Base-by-base conservation (phyloP, 2,329 filamentous ascomycete species). In the Mariannaea sp. region DNA sequence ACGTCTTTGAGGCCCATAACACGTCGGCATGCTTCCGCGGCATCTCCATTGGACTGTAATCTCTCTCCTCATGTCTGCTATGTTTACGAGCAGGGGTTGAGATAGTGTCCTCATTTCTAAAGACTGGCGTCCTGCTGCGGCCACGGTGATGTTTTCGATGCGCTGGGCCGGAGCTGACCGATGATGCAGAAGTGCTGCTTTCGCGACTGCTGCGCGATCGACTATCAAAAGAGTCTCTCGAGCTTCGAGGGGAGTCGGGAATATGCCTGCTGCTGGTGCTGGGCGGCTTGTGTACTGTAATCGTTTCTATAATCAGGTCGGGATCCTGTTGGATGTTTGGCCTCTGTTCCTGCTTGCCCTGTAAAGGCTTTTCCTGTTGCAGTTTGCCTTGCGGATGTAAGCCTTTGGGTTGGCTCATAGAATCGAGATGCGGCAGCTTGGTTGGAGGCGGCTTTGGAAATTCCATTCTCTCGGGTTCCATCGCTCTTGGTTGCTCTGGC, bases 131-230 rank as follows among this genome's bases (percentile, higher is more conserved):
- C 4, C 26, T 42, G 19, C 53, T 64, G 14, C 47, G 49, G 20
- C 40, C 48, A 14, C 57, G 57, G 7, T 14, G 38, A 12, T 36
- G 56, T 33, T 55, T 45, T n/a, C 41, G 29, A 10, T 50, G 50
- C 3, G 36, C 56, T 3, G 55, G 56, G 30, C 46, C 45, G 7
- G 55, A 60, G 10, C 52, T 48, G 9, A 57, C 24, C 4, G 65
- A 65, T 2, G 65, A 64, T 9, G 43, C 39, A 5, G 58, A 56
- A 1, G 65, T 67, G n/a, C 39, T 53, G 33, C 30, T 45, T 5
- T 58, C 56, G 39, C 53, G 58, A 17, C 8, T 42, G 3, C 51
- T 42, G 5, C 54, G 51, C 26, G 16, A 53, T 7, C 26, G 27
- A 14, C 33, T 57, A 13, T 48, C 33, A 22, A 39, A 35, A 13